Conservation (phyloP, 352 stramenopile species). For the Phytophthora syringae region DNA sequence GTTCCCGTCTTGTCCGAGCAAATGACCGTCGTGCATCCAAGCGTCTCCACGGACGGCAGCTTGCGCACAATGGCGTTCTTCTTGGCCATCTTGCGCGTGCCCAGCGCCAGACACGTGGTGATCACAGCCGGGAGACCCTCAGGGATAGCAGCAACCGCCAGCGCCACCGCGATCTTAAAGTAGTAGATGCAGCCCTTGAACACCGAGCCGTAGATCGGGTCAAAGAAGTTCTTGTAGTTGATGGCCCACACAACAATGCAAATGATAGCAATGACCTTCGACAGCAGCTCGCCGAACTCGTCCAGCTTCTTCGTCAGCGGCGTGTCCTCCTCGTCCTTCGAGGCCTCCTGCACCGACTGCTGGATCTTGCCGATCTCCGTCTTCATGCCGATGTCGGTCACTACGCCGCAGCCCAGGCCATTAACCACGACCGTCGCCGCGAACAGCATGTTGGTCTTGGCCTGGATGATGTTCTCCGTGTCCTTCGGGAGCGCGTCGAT, state of each 20-base stretch:
- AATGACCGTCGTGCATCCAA: slow-evolving; percentile 96
- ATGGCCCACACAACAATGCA: slow-evolving; percentile 97
- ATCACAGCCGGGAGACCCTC: slow-evolving; percentile 99
- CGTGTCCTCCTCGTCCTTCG: slow-evolving; percentile 95
- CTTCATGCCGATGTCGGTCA: slow-evolving; percentile 96
- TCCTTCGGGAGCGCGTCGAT: slow-evolving; percentile 73
- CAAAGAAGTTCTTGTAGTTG: slow-evolving; percentile 98
- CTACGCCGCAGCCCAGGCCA: slow-evolving; percentile 93
- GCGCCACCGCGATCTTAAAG: slow-evolving; percentile 98
- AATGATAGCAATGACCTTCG: slow-evolving; percentile 97
- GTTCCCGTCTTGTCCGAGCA: slow-evolving; percentile 96
- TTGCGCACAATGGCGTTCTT: slow-evolving; percentile 99
- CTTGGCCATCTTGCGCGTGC: slow-evolving; percentile 97
- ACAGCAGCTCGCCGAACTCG: slow-evolving; percentile 97
- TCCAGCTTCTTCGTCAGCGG: slow-evolving; percentile 98
- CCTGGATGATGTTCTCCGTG: slow-evolving; percentile 88
- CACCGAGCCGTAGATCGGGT: slow-evolving; percentile 85
- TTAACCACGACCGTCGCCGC: slow-evolving; percentile 97
- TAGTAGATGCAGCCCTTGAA: slow-evolving; percentile 99
- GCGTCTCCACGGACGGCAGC: slow-evolving; percentile 97
- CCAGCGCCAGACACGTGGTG: slow-evolving; percentile 96
- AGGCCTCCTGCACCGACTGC: slow-evolving; percentile 91
- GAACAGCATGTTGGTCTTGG: slow-evolving; percentile 98
- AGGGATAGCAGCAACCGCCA: slow-evolving; percentile 98
- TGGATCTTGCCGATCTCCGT: slow-evolving; percentile 99